Conservation (phyloP, 1,284 basidiomycete genomes). For the Ganoderma lingzhi region DNA sequence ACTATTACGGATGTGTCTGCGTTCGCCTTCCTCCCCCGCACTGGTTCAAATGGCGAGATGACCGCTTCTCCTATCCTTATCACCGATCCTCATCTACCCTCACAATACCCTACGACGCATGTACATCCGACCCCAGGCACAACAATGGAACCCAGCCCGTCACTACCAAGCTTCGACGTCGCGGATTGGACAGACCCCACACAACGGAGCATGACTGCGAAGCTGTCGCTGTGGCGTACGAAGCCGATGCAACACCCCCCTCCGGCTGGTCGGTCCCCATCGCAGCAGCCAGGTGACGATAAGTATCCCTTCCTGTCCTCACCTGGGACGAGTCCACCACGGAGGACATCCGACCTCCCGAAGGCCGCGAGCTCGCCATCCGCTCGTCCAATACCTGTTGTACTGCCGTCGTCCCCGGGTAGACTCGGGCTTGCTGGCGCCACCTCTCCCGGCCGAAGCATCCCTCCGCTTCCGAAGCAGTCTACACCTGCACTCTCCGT, state of each 20-base stretch:
- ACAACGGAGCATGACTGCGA: constrained; percentile 52
- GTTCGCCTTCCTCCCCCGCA: constrained; percentile 51
- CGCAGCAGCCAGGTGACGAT: constrained; percentile 7
- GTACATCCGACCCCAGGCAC: constrained; percentile 47
- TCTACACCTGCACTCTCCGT: constrained; percentile 33
- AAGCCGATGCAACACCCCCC: constrained; percentile 38
- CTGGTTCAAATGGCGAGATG: constrained; percentile 21
- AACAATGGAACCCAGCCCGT: constrained; percentile 31
- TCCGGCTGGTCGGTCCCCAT: constrained; percentile 12
- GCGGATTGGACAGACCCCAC: constrained; percentile 67
- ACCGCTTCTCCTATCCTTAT: constrained; percentile 67
- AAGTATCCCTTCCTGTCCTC: constrained; percentile 12
- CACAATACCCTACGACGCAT: constrained; percentile 55
- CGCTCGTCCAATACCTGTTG: constrained; percentile 20
- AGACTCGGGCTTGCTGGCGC: constrained; percentile 30
- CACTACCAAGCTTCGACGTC: constrained; percentile 62
- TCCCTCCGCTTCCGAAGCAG: constrained; percentile 11
- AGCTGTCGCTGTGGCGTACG: constrained; percentile 68
- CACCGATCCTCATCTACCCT: constrained; percentile 64
- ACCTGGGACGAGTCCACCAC: constrained; percentile 18
- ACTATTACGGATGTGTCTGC: constrained; percentile 60
- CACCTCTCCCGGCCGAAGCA: constrained; percentile 23
- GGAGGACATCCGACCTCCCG: constrained; percentile 12
- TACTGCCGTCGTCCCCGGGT: constrained; percentile 30
- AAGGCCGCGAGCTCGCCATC: constrained; percentile 19